These are phyloP conservation scores for Cardiospermum halicacabum DNA, from an alignment of 345 rosid species.

Conservation along the genomic window DNA sequence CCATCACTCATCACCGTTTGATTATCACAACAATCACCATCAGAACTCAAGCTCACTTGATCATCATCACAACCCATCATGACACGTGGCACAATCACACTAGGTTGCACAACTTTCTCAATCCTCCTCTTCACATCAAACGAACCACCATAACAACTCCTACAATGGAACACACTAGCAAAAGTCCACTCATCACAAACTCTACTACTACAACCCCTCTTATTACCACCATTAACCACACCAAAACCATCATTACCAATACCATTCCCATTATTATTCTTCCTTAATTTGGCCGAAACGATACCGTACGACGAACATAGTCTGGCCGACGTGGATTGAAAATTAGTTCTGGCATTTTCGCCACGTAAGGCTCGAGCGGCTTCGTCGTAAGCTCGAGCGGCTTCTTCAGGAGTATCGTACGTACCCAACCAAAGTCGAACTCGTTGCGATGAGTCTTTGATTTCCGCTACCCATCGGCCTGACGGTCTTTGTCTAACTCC, in stretches of 20 bases:
- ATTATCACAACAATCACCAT: neutral
- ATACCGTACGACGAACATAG: too few species aligned
- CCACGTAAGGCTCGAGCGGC: constrained; percentile 75
- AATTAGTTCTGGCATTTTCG: constrained; percentile 61
- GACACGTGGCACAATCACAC: constrained; percentile 44
- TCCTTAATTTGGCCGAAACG: constrained; percentile 61
- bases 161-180: constrained; percentile 53
- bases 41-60: constrained; percentile 24
- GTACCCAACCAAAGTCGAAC: constrained; percentile 70
- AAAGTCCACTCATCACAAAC: constrained; percentile 67
- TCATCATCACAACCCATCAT: constrained; percentile 39
- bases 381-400: constrained; percentile 66
- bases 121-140: constrained; percentile 39
- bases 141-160: constrained; percentile 33
- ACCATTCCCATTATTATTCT: too few species aligned
- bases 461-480: constrained; percentile 76
- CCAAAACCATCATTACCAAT: too few species aligned
- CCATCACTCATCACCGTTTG: constrained; percentile 30
- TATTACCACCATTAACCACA: constrained; percentile 33
- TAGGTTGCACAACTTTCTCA: constrained; percentile 59
- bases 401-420: constrained; percentile 67
- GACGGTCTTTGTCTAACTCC: constrained; percentile 71
- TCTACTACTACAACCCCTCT: constrained; percentile 45
- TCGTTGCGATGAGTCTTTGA: constrained; percentile 67
- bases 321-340: too few species aligned